Evolutionary conservation across 2,329 filamentous ascomycete genomes (phyloP).

Genomic region (Paracorniculantispora psalliotae): DNA sequence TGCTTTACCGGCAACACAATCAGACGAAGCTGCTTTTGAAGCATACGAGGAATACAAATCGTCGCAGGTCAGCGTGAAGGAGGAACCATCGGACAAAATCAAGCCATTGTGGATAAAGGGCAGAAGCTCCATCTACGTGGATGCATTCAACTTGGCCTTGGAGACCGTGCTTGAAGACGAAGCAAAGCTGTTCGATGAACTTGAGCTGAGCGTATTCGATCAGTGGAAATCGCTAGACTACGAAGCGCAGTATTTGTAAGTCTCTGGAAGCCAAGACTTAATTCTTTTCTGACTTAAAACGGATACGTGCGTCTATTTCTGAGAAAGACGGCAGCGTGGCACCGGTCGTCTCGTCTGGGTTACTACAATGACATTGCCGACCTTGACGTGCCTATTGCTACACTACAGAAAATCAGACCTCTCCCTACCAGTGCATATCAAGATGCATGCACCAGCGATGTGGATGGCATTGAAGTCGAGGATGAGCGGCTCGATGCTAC

Average conservation of each 20-base stretch:
- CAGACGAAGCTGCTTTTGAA: constrained; percentile 67
- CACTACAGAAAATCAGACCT: constrained; percentile 53
- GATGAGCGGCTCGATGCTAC: constrained; percentile 43
- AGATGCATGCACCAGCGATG: constrained; percentile 14
- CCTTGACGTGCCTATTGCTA: constrained; percentile 58
- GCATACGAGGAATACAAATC: constrained; percentile 70
- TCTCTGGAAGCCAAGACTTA: not conserved
- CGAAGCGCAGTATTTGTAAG: constrained; percentile 82
- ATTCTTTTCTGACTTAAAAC: constrained; percentile 14
- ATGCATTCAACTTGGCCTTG: constrained; percentile 91
- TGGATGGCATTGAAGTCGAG: constrained; percentile 34
- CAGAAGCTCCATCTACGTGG: constrained; percentile 88
- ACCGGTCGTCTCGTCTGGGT: constrained; percentile 69
- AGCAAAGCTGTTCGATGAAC: constrained; percentile 76
- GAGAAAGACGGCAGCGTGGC: constrained; percentile 87
- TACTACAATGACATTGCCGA: constrained; percentile 83
- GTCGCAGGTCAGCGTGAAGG: constrained; percentile 39
- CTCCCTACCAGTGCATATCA: constrained; percentile 43
- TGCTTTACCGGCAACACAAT: constrained; percentile 62
- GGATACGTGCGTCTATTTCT: constrained; percentile 92
- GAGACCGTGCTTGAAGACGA: constrained; percentile 88
- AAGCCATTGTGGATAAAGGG: constrained; percentile 60
- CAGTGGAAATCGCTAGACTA: constrained; percentile 72
- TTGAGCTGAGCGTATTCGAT: constrained; percentile 70
- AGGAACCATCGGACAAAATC: constrained; percentile 38